phyloP scores from a whole-genome alignment of 352 stramenopile genomes.

The Plasmopara viticola region DNA sequence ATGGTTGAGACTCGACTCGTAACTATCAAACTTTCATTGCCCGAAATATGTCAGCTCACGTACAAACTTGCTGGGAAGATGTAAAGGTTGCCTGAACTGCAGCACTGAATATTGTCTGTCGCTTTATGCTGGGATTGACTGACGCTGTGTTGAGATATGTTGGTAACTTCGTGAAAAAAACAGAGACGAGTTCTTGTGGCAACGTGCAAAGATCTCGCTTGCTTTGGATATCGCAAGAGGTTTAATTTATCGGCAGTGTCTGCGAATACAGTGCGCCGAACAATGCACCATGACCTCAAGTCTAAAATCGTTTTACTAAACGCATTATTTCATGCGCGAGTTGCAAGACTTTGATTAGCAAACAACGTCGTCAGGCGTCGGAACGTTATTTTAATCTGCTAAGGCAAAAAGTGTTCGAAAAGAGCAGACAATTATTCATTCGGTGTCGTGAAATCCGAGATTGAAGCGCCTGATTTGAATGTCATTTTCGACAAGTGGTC shows the following conservation, averaged over 20 bases:
- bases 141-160: slow-evolving; percentile 57
- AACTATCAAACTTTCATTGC: slow-evolving; percentile 64
- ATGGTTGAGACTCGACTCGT: slow-evolving; percentile 62
- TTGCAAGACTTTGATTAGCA: slow-evolving; percentile 62
- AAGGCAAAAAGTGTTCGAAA: slow-evolving; percentile 79
- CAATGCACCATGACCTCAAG: slow-evolving; percentile 82
- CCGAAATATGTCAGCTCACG: slow-evolving; percentile 47
- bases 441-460: slow-evolving; percentile 73
- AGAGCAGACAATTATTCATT: slow-evolving; percentile 87
- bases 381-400: slow-evolving; percentile 81
- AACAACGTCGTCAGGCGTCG: slow-evolving; percentile 71
- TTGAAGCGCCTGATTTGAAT: slow-evolving; percentile 48
- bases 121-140: slow-evolving; percentile 62
- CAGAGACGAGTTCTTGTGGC: slow-evolving; percentile 52
- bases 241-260: slow-evolving; percentile 76
- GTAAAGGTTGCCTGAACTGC: slow-evolving; percentile 53
- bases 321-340: slow-evolving; percentile 58
- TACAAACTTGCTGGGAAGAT: slow-evolving; percentile 64
- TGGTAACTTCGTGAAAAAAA: slow-evolving; percentile 54
- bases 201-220: slow-evolving; percentile 68
- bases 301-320: slow-evolving; percentile 82
- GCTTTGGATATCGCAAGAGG: slow-evolving; percentile 78
- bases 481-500: slow-evolving; percentile 44
- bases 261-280: slow-evolving; percentile 42
- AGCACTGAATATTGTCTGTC: slow-evolving; percentile 69